A percentile compares a stretch with the other conserved stretches of the same genome.
phyloP scores from a whole-genome alignment of 2,329 filamentous ascomycete genomes.

The Ophiostoma sp. region DNA sequence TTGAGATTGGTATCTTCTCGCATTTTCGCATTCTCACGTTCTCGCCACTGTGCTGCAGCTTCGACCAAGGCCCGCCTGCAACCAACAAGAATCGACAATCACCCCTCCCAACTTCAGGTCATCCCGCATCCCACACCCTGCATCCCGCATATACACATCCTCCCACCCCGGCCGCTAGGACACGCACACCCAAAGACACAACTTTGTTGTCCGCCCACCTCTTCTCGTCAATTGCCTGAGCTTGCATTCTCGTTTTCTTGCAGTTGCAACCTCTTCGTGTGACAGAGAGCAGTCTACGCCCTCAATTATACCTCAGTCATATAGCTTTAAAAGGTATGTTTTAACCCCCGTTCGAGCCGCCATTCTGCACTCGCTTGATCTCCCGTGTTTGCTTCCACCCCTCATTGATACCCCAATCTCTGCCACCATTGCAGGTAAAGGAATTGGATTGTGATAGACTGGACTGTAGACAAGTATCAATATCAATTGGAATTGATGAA shows the following conservation, averaged over 20 bases:
- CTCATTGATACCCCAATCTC: not conserved
- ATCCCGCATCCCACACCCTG: not conserved
- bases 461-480: not conserved
- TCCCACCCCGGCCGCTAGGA: not conserved
- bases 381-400: not conserved
- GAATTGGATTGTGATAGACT: not conserved
- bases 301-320: not conserved
- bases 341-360: not conserved
- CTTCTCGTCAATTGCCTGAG: not conserved
- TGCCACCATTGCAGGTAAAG: not conserved
- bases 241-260: not conserved
- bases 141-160: not conserved
- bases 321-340: not conserved
- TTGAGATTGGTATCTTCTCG: not conserved
- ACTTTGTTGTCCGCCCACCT: not conserved
- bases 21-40: not conserved
- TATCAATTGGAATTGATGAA: not conserved
- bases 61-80: not conserved
- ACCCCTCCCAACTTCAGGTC: not conserved
- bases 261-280: not conserved
- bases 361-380: not conserved
- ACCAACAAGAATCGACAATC: not conserved
- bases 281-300: not conserved
- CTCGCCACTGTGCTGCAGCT: constrained; percentile 9
- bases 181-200: not conserved